Evolutionary conservation across 371 early-diverging fungal species (phyloP), one percentile per base, ranked within the genome.

Genomic region (Apophysomyces sp.): DNA sequence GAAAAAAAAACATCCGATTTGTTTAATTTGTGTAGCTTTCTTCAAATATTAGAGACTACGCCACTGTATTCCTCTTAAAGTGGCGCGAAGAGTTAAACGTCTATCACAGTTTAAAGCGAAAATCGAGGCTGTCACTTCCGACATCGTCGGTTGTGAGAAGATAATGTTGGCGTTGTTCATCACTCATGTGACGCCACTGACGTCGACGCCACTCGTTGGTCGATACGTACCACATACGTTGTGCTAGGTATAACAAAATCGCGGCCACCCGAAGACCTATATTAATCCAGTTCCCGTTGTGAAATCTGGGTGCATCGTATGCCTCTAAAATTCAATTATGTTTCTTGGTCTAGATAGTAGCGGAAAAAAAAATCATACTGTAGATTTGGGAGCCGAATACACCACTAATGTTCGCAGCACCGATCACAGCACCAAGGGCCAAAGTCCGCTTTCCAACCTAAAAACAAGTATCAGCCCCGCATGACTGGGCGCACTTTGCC

Each of bases 381-480:
- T 68, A 68, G 26, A 68, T 53, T n/a, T 34, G 28, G 28, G 61
- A 55, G 32, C 69, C 69, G 12, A 67, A 64, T 1, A 58, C 74
- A 44, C 74, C 55, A 58, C 70, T 69, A 29, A 78, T 63, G 36
- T 81, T 77, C 4, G 71, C 73, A 5, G 73, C 71, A 1, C 70
- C 78, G 60, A 81, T 73, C 13, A 68, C 77, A 21, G 74, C 68
- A 28, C 77, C 74, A 13, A 80, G 54, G 2, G 77, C 78, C 9
- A 82, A 72, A 1, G 80, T 71, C 4, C 83, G 69, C 44, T 82
- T 82, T n/a, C 80, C 83, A 11, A 71, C 49, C 49, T 44, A 44
- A 4, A 21, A 18, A n/a, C 11, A 37, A 37, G 11, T 44, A 18
- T 18, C 21, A 44, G 11, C 18, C 6, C 41, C 0, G 41, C 41